These are phyloP conservation scores for Melaleuca quinquenervia DNA, from an alignment of 345 rosid species.

Conservation along the genomic window DNA sequence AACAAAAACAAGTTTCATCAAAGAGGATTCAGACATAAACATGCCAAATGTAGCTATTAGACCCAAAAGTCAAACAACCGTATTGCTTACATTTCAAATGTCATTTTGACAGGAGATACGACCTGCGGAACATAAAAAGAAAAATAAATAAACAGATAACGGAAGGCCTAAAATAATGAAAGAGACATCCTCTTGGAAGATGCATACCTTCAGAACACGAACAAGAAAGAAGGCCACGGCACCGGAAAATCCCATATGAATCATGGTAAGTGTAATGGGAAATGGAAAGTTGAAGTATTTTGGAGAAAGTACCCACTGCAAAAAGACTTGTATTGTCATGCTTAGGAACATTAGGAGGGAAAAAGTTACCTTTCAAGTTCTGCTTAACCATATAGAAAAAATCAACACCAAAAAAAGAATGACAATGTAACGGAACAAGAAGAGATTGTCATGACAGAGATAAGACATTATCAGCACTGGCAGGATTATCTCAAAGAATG, in stretches of 20 bases:
- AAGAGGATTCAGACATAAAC: not conserved
- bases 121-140: conserved; percentile 36
- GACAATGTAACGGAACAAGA: not conserved
- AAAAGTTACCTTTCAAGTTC: not conserved
- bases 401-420: not conserved
- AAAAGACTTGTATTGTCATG: conserved; percentile 6
- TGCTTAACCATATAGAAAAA: not conserved
- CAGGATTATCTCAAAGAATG: not conserved
- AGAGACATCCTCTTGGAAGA: not conserved
- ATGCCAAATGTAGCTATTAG: not conserved
- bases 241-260: conserved; percentile 96
- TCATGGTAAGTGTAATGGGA: conserved; percentile 94
- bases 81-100: conserved; percentile 83
- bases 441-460: not conserved
- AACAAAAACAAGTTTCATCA: not conserved
- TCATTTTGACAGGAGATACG: conserved; percentile 95
- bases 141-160: not conserved
- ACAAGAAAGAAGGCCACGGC: conserved; percentile 69
- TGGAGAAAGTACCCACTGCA: conserved; percentile 99
- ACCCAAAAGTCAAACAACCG: not conserved
- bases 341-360: not conserved
- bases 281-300: conserved; percentile 88
- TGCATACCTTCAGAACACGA: conserved; percentile 86
- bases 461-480: not conserved
- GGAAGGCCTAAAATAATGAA: not conserved